Base-by-base conservation (phyloP, 345 rosid genomes). In the Ricinus communis region DNA sequence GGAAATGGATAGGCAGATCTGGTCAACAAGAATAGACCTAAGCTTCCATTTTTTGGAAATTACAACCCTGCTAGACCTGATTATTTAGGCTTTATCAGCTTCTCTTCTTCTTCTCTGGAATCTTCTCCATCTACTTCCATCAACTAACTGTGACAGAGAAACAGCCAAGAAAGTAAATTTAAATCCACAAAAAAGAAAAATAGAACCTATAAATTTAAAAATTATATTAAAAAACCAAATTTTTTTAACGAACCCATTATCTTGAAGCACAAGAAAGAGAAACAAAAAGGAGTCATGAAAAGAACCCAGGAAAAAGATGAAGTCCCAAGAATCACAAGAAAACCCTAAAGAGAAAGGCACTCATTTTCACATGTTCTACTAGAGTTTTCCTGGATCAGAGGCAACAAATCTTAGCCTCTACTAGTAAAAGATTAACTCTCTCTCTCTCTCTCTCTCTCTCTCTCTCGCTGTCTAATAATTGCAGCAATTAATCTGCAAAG, bases 321-420 rank as follows among this genome's bases (percentile, higher is more conserved):
- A 73, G 68, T 64, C 69, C 75, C 82, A 71, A 77, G 79, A 81
- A 79, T 84, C 89, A 83, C 86, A 84, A 70, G 88, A 81, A 78
- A 84, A 77, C 76, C 80, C 74, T 70, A 74, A 59, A 71, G 83
- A 81, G 80, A 75, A 71, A 54, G 27, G 58, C 13, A 63, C 64
- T 55, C 74, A 73, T 82, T 76, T 79, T 77, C 77, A 63, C 77
- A 58, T 68, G 74, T 69, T 69, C 14, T 63, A 62, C 69, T 68
- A 65, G 71, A 69, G 82, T 82, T 43, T 82, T 82, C 94, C 90
- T 78, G 86, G 88, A 87, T 84, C 86, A 69, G 69, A 85, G 88
- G 94, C 76, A 87, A 89, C 79, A 80, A 77, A 76, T 79, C 72
- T 70, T 80, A 75, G 67, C 88, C 89, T 74, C 85, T 78, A 72